These are phyloP conservation scores for Hypoxylon sp. DNA, from an alignment of 2,329 filamentous ascomycete species.

Conservation along the genomic window DNA sequence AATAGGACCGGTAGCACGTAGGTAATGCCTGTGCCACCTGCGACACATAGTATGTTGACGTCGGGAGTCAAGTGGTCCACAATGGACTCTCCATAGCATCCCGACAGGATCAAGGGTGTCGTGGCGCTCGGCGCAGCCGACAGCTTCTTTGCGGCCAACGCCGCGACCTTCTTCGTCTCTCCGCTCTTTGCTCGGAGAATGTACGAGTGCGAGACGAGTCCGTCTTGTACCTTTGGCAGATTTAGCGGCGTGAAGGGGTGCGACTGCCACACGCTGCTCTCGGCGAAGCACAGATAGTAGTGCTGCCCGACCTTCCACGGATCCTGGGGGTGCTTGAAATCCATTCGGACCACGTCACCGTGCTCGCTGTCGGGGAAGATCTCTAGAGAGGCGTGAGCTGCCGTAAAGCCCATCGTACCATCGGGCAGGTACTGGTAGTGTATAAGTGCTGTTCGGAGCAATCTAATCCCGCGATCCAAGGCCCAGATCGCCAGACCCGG, in stretches of 20 bases:
- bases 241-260: conserved; percentile 77
- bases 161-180: conserved; percentile 68
- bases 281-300: conserved; percentile 76
- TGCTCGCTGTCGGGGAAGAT: conserved; percentile 67
- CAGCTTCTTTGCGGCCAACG: conserved; percentile 56
- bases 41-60: conserved; percentile 64
- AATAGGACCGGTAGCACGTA: conserved; percentile 66
- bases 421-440: conserved; percentile 67
- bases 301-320: conserved; percentile 76
- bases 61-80: conserved; percentile 55
- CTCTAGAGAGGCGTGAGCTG: conserved; percentile 62
- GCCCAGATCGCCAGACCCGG: conserved; percentile 74
- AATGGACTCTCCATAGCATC: conserved; percentile 70
- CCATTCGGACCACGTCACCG: conserved; percentile 73
- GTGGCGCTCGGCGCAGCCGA: conserved; percentile 50
- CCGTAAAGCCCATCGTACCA: conserved; percentile 64
- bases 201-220: conserved; percentile 64
- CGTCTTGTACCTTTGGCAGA: conserved; percentile 57
- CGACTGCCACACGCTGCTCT: conserved; percentile 76
- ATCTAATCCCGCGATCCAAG: conserved; percentile 70
- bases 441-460: conserved; percentile 68
- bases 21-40: conserved; percentile 69
- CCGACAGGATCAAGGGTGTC: conserved; percentile 70
- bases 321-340: conserved; percentile 71
- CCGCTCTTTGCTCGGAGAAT: conserved; percentile 69